Evolutionary conservation across 1,284 basidiomycete species (phyloP).

Genomic region (Tilletia caries): DNA sequence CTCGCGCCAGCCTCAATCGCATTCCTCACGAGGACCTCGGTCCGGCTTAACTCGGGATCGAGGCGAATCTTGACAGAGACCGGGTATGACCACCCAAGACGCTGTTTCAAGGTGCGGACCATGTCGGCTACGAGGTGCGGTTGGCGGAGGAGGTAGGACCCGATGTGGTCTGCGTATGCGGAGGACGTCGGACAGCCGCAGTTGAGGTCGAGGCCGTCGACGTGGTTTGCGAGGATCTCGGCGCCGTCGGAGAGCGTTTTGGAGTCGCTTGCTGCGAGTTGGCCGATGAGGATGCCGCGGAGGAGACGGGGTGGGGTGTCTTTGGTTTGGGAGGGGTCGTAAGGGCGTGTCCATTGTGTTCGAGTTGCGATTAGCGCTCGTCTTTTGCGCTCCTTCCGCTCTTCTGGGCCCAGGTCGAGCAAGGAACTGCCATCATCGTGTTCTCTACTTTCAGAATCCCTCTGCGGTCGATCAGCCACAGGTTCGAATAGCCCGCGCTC

Average conservation of each 20-base stretch:
- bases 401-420: too few species aligned
- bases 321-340: slow-evolving; percentile 35
- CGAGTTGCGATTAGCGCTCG: slow-evolving; percentile 20
- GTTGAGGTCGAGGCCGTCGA: slow-evolving; percentile 64
- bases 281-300: slow-evolving; percentile 60
- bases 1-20: slow-evolving; percentile 57
- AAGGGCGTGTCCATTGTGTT: neutral
- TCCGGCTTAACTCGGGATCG: slow-evolving; percentile 59
- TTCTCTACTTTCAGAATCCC: neutral
- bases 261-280: slow-evolving; percentile 61
- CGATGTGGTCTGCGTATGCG: slow-evolving; percentile 60
- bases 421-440: slow-evolving; percentile 19
- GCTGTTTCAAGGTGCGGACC: slow-evolving; percentile 59
- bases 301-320: slow-evolving; percentile 45
- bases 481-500: slow-evolving; percentile 60
- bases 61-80: slow-evolving; percentile 64
- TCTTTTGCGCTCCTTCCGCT: slow-evolving; percentile 14
- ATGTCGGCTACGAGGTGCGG: slow-evolving; percentile 63
- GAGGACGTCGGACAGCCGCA: slow-evolving; percentile 56
- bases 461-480: neutral
- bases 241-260: slow-evolving; percentile 61
- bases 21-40: slow-evolving; percentile 59
- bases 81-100: slow-evolving; percentile 60
- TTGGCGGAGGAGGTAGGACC: slow-evolving; percentile 62
- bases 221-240: slow-evolving; percentile 59